Evolutionary conservation across 305 asterid genomes (phyloP).

Genomic region (Andrographis paniculata): DNA sequence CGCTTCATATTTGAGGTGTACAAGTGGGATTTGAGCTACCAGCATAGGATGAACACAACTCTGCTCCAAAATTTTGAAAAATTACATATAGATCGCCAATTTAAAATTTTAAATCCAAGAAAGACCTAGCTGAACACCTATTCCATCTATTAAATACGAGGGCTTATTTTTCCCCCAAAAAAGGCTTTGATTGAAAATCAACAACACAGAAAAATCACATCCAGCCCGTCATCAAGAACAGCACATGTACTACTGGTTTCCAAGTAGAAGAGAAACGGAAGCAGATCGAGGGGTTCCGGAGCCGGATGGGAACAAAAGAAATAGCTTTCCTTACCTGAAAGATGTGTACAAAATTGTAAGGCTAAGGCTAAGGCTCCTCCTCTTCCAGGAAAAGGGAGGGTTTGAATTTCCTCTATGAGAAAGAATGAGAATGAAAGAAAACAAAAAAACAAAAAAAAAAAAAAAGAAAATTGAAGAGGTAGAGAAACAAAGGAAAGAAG

Average conservation of each 20-base stretch:
- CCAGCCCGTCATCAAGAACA: conserved; percentile 2
- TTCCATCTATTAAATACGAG: no score
- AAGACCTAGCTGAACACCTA: no score
- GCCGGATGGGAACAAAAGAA: neutral
- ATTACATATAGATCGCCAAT: neutral
- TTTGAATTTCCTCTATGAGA: conserved; percentile 1
- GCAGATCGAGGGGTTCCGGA: no score
- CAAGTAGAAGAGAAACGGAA: neutral
- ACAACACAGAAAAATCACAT: conserved; percentile 1
- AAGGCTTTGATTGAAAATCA: no score
- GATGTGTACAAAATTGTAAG: conserved; percentile 41
- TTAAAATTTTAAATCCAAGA: neutral
- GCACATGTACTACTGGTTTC: neutral
- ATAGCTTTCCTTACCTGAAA: conserved; percentile 32
- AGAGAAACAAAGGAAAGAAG: conserved; percentile 6
- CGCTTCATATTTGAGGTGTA: conserved; percentile 4
- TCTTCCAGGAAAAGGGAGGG: conserved; percentile 16
- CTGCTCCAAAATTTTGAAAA: neutral
- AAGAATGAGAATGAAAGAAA: no score
- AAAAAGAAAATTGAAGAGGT: neutral
- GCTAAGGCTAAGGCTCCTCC: conserved; percentile 7
- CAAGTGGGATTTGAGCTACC: conserved; percentile 6
- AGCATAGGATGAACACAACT: neutral
- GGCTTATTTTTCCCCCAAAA: no score
- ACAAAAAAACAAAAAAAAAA: neutral